A percentile compares a stretch with the other conserved stretches of the same genome.
These are phyloP conservation scores for Podospora australis DNA, from an alignment of 495 filamentous ascomycete species.

Conservation along the genomic window DNA sequence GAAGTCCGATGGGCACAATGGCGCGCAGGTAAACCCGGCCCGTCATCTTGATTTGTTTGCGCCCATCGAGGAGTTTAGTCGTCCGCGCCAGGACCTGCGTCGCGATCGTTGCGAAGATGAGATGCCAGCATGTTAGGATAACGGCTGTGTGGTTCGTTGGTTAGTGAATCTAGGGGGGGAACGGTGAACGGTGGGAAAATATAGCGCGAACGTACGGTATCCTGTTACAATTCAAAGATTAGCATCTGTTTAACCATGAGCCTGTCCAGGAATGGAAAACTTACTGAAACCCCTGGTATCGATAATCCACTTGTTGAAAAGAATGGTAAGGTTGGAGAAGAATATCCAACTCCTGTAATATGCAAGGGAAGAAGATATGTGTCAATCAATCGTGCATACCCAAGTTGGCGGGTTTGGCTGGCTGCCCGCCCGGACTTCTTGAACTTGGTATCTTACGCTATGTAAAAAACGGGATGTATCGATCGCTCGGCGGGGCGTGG, in stretches of 20 bases:
- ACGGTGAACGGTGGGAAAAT: background rate
- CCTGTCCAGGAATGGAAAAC: constrained; percentile 24
- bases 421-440: background rate
- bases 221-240: constrained; percentile 12
- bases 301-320: constrained; percentile 94
- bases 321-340: constrained; percentile 78
- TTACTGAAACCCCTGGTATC: constrained; percentile 70
- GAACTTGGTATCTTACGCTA: constrained; percentile 11
- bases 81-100: constrained; percentile 67
- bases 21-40: constrained; percentile 59
- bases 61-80: constrained; percentile 60
- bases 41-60: constrained; percentile 64
- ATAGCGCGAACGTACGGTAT: constrained; percentile 22
- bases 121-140: constrained; percentile 72
- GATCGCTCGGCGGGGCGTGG: constrained; percentile 11
- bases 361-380: too few relatives aligned
- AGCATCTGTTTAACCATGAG: constrained; percentile 6
- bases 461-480: constrained; percentile 18
- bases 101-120: constrained; percentile 64
- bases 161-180: background rate
- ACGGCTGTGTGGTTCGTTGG: constrained; percentile 24
- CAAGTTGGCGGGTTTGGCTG: background rate
- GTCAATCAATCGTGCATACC: background rate
- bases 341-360: constrained; percentile 75
- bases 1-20: constrained; percentile 67